Base-by-base conservation (phyloP, 768 basidiomycete species). In the Suillus placidus region DNA sequence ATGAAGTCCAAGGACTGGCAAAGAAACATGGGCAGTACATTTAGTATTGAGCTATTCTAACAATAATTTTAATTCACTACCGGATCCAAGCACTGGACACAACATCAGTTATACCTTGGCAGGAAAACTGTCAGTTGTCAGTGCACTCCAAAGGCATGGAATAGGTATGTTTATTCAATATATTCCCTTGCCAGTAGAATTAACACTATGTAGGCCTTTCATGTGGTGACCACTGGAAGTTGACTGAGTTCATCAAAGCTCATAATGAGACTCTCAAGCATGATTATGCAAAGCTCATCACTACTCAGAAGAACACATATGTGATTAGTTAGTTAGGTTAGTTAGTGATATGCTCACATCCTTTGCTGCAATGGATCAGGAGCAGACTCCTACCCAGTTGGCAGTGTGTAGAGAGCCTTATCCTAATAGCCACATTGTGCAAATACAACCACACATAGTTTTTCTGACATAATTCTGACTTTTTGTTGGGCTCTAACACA, bases 361-460 rank as follows among this genome's bases (percentile, higher is more conserved):
- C 20, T 58, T 58, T 35, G 35, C 35, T 58, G 57, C 35, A 9
- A 58, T 58, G 57, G 57, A 58, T 37, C 57, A 58, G 35, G 57
- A 38, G 13, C 40, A 40, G 40, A 40, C 40, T 40, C 40, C 40
- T 14, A 40, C 13, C 40, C 40, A 40, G 40, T 40, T 14, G 40
- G 40, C 40, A 8, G 40, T 40, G 40, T 40, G 13, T 40, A 38
- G 37, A 40, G 40, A 40, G 40, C 40, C 40, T 40, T 40, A 40
- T 40, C 40, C 40, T 40, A 40, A 40, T 40, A 40, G 40, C 40
- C 40, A 40, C 40, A 40, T 14, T 40, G 40, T 40, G 8, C 37
- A 40, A 40, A 40, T 40, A 40, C 40, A 40, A 40, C 40, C 40
- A 40, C 40, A 40, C 40, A 40, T 40, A 2, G 13, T 40, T 13